phyloP scores from a whole-genome alignment of 139 green algal species.

The Edaphochlamys debaryana region DNA sequence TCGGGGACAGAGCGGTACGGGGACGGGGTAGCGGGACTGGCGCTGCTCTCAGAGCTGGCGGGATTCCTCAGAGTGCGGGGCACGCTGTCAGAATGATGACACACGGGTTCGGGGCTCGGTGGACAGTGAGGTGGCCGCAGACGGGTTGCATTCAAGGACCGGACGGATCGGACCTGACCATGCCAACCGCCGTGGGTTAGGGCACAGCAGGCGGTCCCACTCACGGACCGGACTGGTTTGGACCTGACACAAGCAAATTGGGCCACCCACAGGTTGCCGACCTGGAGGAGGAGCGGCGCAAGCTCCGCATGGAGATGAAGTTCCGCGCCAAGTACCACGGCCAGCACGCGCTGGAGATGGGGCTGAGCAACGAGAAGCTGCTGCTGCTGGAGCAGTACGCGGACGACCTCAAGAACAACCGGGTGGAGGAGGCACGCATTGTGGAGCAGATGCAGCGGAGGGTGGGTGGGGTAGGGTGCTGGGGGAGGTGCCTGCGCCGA shows the following conservation, averaged over 20 bases:
- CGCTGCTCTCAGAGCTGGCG: no score
- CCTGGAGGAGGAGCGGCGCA: conserved; percentile 80
- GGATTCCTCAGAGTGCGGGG: no score
- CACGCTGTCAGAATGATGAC: no score
- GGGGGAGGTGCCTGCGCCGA: no score
- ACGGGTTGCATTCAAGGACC: no score
- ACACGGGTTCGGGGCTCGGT: no score
- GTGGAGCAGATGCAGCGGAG: conserved; percentile 68
- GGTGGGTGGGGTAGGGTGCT: conserved; percentile 37
- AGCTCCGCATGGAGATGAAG: conserved; percentile 79
- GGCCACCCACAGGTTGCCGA: conserved; percentile 68
- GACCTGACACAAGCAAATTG: no score
- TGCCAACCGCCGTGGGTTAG: no score
- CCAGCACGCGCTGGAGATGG: conserved; percentile 67
- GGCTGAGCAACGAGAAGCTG: conserved; percentile 71
- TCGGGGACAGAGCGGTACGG: neutral
- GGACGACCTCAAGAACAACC: conserved; percentile 68
- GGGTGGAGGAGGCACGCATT: conserved; percentile 59
- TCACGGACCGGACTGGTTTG: no score
- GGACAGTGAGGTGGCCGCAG: no score
- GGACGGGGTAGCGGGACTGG: neutral
- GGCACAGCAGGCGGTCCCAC: no score
- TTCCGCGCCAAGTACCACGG: conserved; percentile 85
- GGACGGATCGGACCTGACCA: no score
- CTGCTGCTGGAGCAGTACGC: conserved; percentile 77